phyloP scores from a whole-genome alignment of 805 yeast genomes.

The Candida krabiensis region DNA sequence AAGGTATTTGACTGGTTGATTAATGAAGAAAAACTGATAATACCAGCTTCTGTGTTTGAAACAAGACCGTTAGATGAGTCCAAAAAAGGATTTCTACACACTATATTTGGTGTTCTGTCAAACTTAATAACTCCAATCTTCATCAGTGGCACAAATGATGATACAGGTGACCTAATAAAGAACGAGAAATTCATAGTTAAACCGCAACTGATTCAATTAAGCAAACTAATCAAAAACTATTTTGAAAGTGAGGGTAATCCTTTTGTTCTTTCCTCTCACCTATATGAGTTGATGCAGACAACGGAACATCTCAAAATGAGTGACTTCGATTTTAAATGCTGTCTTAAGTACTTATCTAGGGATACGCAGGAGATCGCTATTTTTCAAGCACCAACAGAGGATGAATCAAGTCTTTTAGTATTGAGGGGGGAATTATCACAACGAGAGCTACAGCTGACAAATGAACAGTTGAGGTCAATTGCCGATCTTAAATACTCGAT shows the following conservation, averaged over 20 bases:
- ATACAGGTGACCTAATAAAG: constrained; percentile 15
- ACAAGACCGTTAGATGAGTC: constrained; percentile 4
- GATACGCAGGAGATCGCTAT: constrained; percentile 11
- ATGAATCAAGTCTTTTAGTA: not conserved
- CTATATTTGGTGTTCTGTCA: constrained; percentile 6
- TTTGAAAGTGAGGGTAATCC: constrained; percentile 5
- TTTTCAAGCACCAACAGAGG: constrained; percentile 1
- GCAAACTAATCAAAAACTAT: constrained; percentile 7
- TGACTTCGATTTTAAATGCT: constrained; percentile 22
- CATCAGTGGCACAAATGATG: constrained; percentile 11
- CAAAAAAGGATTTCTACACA: constrained; percentile 12
- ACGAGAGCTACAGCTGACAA: constrained; percentile 10
- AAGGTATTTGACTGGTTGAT: constrained; percentile 25
- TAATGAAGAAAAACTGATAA: constrained; percentile 20
- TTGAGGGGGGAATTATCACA: not conserved
- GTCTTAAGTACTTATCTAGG: constrained; percentile 22
- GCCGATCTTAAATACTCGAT: constrained; percentile 31
- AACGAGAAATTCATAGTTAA: constrained; percentile 22
- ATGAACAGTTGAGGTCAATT: constrained; percentile 22
- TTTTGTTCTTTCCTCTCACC: constrained; percentile 18
- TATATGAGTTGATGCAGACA: constrained; percentile 11
- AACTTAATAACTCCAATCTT: constrained; percentile 1
- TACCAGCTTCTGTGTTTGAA: constrained; percentile 23
- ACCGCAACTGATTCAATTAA: constrained; percentile 14
- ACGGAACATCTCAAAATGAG: constrained; percentile 4